These are phyloP conservation scores for Solanum tarijense DNA, from an alignment of 257 asterid genomes.

Conservation along the genomic window DNA sequence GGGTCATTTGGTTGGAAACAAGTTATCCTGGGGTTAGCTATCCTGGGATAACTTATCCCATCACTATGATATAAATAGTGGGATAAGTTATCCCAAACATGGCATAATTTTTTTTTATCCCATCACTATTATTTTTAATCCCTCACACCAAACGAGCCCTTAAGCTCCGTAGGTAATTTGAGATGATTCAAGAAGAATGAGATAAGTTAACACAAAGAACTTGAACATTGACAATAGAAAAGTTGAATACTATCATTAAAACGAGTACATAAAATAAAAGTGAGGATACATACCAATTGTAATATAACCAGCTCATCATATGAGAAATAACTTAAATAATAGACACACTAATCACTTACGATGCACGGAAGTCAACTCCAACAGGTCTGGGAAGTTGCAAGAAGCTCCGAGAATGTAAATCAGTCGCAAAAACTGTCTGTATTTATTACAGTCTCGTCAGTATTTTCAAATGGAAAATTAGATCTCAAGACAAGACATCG, in stretches of 20 bases:
- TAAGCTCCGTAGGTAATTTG: neutral
- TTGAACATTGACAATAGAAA: neutral
- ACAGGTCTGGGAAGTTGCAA: slow-evolving; percentile 86
- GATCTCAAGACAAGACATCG: neutral
- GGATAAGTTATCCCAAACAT: too few species aligned
- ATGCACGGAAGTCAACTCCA: slow-evolving; percentile 95
- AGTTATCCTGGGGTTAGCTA: too few species aligned
- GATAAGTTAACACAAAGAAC: neutral
- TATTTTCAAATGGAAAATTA: neutral
- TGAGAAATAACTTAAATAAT: neutral
- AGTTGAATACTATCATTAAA: neutral
- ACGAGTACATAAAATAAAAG: neutral
- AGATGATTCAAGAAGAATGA: neutral
- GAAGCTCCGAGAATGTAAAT: slow-evolving; percentile 79
- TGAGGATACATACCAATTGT: neutral
- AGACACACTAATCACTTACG: slow-evolving; percentile 45
- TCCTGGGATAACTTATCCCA: too few species aligned
- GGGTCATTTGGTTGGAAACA: too few species aligned
- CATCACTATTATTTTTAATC: too few species aligned
- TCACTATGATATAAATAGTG: too few species aligned
- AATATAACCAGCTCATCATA: neutral
- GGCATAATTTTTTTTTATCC: too few species aligned
- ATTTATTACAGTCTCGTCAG: slow-evolving; percentile 8
- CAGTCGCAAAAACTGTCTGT: slow-evolving; percentile 89
- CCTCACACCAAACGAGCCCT: neutral